phyloP scores from a whole-genome alignment of 495 filamentous ascomycete genomes.

The Margaritispora aquatica region DNA sequence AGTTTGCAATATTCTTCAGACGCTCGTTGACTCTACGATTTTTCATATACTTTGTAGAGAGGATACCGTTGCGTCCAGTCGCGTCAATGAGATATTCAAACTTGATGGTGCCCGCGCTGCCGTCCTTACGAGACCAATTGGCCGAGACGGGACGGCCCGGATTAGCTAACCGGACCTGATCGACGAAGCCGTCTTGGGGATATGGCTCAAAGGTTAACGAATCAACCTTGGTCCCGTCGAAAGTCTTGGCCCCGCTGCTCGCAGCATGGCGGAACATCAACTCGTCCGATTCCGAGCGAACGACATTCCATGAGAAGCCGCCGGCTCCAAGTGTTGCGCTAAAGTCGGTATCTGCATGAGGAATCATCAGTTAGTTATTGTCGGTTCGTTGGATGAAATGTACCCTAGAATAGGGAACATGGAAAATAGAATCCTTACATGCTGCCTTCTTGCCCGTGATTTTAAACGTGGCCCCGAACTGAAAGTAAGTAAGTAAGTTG shows the following conservation, averaged over 20 bases:
- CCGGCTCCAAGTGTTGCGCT: constrained; percentile 35
- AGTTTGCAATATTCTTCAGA: constrained; percentile 39
- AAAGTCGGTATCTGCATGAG: constrained; percentile 40
- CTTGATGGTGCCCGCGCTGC: constrained; percentile 29
- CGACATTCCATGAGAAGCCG: constrained; percentile 44
- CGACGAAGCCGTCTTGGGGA: background rate
- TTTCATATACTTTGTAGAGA: constrained; percentile 39
- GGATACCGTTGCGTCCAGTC: constrained; percentile 32
- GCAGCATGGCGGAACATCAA: constrained; percentile 45
- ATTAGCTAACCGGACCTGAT: constrained; percentile 13
- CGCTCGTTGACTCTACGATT: constrained; percentile 34
- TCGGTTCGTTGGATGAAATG: background rate
- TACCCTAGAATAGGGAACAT: background rate
- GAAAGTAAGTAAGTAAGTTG: background rate
- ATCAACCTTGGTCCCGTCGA: constrained; percentile 39
- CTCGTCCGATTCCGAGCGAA: constrained; percentile 47
- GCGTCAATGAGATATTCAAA: constrained; percentile 41
- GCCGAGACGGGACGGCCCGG: constrained; percentile 41
- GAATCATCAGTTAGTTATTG: background rate
- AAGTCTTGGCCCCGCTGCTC: constrained; percentile 37
- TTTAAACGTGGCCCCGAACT: constrained; percentile 42
- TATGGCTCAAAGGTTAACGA: constrained; percentile 29
- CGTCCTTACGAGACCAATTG: constrained; percentile 36
- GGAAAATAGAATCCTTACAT: constrained; percentile 18
- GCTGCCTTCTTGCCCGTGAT: constrained; percentile 33